Conservation (phyloP, 1,139 yeast genomes). For the Taphrina communis region DNA sequence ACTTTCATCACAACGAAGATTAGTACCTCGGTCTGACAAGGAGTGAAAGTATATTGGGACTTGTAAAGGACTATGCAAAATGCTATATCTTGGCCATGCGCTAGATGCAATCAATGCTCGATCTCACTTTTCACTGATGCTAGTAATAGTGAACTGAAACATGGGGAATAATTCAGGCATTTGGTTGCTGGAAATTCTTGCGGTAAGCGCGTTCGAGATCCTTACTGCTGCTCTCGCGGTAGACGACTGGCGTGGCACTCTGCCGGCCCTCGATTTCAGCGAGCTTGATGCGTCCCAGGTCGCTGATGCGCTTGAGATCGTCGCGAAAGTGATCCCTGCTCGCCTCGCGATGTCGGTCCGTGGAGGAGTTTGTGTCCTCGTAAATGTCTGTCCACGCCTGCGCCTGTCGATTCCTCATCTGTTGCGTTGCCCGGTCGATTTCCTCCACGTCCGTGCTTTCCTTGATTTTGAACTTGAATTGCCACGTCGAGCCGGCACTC, state of each 20-base stretch:
- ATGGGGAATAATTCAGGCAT: background rate
- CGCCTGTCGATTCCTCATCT: slow-evolving; percentile 22
- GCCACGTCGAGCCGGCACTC: slow-evolving; percentile 26
- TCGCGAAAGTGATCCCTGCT: background rate
- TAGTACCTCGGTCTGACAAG: no score
- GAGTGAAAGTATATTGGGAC: no score
- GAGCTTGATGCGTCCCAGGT: slow-evolving; percentile 33
- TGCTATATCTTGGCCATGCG: no score
- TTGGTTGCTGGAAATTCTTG: slow-evolving; percentile 13
- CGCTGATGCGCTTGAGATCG: slow-evolving; percentile 35
- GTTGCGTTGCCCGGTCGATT: slow-evolving; percentile 1
- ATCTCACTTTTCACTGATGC: no score
- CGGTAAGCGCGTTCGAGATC: slow-evolving; percentile 18
- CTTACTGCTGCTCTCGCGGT: slow-evolving; percentile 9
- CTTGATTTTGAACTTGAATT: slow-evolving; percentile 14
- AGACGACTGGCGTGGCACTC: slow-evolving; percentile 24
- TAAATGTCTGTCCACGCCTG: slow-evolving; percentile 31
- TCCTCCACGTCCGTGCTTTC: slow-evolving; percentile 9
- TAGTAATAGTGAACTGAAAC: no score
- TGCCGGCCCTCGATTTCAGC: background rate
- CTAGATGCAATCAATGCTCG: no score
- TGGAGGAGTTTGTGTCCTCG: background rate
- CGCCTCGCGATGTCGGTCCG: no score
- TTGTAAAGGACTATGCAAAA: no score
- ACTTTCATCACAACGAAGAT: no score